Evolutionary conservation across 768 basidiomycete species (phyloP).

Genomic region (Leccinellum luteum): DNA sequence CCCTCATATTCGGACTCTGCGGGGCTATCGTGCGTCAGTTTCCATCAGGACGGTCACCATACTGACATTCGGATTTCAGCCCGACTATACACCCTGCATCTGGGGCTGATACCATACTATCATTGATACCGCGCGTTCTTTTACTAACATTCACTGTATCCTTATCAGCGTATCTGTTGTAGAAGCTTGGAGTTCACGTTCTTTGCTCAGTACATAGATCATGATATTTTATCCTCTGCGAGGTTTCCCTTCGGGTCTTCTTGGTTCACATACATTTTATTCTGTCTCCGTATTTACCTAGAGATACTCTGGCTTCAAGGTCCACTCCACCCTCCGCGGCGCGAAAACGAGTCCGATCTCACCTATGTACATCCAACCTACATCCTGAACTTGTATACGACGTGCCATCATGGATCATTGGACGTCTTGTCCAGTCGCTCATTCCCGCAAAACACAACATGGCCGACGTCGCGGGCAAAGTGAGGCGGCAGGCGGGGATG

Average conservation of each 20-base stretch:
- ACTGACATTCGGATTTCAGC: conserved; percentile 19
- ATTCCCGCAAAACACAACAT: conserved; percentile 66
- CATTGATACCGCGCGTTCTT: conserved; percentile 18
- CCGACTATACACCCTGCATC: conserved; percentile 31
- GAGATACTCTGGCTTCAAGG: background rate
- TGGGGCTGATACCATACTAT: conserved; percentile 10
- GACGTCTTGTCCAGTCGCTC: conserved; percentile 35
- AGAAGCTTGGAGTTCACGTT: conserved; percentile 6
- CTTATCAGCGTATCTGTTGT: conserved; percentile 17
- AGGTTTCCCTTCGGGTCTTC: background rate
- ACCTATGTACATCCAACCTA: too few species aligned
- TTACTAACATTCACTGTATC: conserved; percentile 17
- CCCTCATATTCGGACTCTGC: conserved; percentile 69
- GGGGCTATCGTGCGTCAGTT: conserved; percentile 53
- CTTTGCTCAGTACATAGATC: background rate
- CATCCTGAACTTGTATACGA: background rate
- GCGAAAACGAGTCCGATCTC: background rate
- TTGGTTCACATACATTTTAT: background rate
- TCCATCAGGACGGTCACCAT: background rate
- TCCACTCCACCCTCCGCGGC: background rate
- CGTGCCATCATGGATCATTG: background rate
- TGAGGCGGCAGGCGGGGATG: conserved; percentile 51
- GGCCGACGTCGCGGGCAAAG: conserved; percentile 61
- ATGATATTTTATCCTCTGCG: background rate
- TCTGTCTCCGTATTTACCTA: background rate